These are phyloP conservation scores for Pezicula neosporulosa DNA, from an alignment of 2,329 filamentous ascomycete species.

Conservation along the genomic window DNA sequence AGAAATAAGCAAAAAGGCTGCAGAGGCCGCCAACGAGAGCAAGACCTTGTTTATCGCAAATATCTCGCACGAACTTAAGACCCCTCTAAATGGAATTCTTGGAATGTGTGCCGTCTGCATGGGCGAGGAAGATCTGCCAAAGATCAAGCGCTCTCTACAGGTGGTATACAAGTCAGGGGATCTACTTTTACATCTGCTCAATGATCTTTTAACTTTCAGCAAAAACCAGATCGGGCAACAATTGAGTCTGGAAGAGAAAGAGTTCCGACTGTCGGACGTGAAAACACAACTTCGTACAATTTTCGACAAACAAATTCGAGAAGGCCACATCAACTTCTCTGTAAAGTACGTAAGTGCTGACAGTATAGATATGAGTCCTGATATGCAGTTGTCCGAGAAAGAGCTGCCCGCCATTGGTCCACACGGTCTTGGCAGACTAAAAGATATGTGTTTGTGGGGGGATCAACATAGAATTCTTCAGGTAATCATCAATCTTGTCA, in stretches of 20 bases:
- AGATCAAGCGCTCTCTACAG: conserved; percentile 79
- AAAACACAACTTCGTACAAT: conserved; percentile 79
- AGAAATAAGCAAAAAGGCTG: conserved; percentile 85
- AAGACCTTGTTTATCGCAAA: conserved; percentile 98
- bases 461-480: conserved; percentile 88
- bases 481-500: conserved; percentile 90
- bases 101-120: conserved; percentile 93
- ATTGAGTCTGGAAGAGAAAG: conserved; percentile 75
- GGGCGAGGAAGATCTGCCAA: conserved; percentile 77
- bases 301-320: conserved; percentile 85
- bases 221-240: conserved; percentile 93
- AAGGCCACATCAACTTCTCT: conserved; percentile 70
- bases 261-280: conserved; percentile 82
- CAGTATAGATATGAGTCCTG: conserved; percentile 6
- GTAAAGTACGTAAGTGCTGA: conserved; percentile 65
- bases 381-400: conserved; percentile 21
- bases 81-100: conserved; percentile 90
- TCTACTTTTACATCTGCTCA: conserved; percentile 77
- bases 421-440: conserved; percentile 63
- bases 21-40: conserved; percentile 92
- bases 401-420: conserved; percentile 58
- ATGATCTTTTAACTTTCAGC: conserved; percentile 87
- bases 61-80: conserved; percentile 84
- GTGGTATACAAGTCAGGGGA: conserved; percentile 89
- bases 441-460: conserved; percentile 85